These are phyloP conservation scores for Dianthus caryophyllus DNA, from an alignment of 148 eudicot species.

Conservation along the genomic window DNA sequence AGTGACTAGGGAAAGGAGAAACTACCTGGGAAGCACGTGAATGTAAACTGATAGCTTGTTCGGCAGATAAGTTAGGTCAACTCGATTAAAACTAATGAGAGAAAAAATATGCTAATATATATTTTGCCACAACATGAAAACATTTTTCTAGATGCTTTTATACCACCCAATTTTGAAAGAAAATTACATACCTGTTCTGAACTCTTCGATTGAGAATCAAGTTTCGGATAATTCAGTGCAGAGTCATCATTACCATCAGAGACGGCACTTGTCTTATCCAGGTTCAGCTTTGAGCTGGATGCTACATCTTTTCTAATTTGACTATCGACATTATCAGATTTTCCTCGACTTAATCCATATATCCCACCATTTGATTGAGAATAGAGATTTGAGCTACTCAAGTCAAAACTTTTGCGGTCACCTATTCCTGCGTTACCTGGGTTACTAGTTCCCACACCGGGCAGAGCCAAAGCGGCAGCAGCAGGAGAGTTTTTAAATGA, in stretches of 20 bases:
- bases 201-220: slow-evolving; percentile 25
- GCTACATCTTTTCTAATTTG: slow-evolving; percentile 27
- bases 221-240: slow-evolving; percentile 22
- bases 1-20: neutral
- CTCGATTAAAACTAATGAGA: neutral
- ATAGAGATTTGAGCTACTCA: neutral
- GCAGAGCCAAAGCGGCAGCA: slow-evolving; percentile 25
- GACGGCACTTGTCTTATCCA: slow-evolving; percentile 13
- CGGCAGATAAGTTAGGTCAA: neutral
- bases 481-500: slow-evolving; percentile 43
- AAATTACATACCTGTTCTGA: slow-evolving; percentile 38
- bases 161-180: neutral
- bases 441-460: slow-evolving; percentile 19
- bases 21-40: neutral
- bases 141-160: no score
- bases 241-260: slow-evolving; percentile 21
- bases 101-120: neutral
- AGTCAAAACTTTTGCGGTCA: slow-evolving; percentile 7
- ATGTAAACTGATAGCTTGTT: neutral
- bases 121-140: no score
- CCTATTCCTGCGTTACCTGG: slow-evolving; percentile 18
- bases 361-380: slow-evolving; percentile 27
- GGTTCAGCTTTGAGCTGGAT: slow-evolving; percentile 32
- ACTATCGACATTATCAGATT: slow-evolving; percentile 27
- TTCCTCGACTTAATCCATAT: slow-evolving; percentile 26